Evolutionary conservation across 345 rosid genomes (phyloP).

Genomic region (Combretum micranthum): DNA sequence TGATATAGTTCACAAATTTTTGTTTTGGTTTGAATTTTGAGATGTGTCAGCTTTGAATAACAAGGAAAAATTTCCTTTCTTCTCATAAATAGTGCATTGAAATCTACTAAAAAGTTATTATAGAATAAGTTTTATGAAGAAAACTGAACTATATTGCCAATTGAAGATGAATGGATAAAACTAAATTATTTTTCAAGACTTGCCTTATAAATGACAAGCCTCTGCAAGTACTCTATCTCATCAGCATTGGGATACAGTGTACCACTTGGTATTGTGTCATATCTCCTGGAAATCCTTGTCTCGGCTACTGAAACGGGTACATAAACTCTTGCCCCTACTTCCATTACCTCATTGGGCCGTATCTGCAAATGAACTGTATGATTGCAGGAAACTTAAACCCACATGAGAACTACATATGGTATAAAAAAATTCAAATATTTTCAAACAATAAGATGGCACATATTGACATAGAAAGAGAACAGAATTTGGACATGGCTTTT

Average conservation of each 20-base stretch:
- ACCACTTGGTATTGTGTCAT: conserved; percentile 81
- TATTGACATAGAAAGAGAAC: neutral
- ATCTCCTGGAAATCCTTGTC: conserved; percentile 66
- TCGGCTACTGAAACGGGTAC: conserved; percentile 74
- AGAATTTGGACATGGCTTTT: neutral
- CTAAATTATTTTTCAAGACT: conserved; percentile 4
- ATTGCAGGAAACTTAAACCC: conserved; percentile 27
- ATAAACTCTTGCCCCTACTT: conserved; percentile 53
- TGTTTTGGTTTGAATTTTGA: too few relatives aligned
- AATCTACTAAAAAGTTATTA: too few relatives aligned
- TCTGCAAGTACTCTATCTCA: conserved; percentile 77
- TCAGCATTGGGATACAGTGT: conserved; percentile 87
- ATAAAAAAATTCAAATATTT: neutral
- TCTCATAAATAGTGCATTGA: too few relatives aligned
- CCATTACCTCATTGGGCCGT: conserved; percentile 61
- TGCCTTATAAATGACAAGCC: conserved; percentile 89
- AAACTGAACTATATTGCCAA: neutral
- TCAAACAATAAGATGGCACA: neutral
- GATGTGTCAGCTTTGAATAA: too few relatives aligned
- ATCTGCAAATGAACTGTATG: conserved; percentile 48
- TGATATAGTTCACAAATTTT: too few relatives aligned
- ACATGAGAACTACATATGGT: neutral
- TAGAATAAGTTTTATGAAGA: too few relatives aligned
- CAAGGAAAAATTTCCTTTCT: too few relatives aligned
- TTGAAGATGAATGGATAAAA: neutral